A percentile compares a stretch with the other conserved stretches of the same genome.
These are phyloP conservation scores for Guillardia theta DNA, from an alignment of 78 protist genomes.

Conservation along the genomic window DNA sequence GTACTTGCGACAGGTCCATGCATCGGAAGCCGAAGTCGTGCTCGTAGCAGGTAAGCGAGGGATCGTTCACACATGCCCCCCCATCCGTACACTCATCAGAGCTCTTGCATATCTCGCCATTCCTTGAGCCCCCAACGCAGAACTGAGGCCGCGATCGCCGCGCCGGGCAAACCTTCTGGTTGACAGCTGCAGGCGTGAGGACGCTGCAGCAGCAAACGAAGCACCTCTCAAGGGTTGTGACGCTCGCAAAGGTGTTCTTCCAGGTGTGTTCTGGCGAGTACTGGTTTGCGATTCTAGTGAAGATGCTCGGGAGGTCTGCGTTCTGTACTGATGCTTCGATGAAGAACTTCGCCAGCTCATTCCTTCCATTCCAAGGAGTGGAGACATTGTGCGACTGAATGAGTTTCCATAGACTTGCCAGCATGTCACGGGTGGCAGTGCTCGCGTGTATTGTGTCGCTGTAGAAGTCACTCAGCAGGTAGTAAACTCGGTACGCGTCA, in stretches of 20 bases:
- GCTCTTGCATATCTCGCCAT: neutral
- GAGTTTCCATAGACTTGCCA: no score
- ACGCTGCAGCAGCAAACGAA: neutral
- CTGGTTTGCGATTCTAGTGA: no score
- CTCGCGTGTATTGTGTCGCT: neutral
- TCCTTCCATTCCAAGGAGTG: no score
- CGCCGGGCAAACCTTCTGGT: neutral
- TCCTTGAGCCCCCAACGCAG: neutral
- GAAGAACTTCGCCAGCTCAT: no score
- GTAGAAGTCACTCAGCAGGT: neutral
- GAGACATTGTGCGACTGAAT: no score
- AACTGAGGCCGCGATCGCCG: neutral
- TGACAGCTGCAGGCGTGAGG: neutral
- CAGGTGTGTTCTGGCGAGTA: no score
- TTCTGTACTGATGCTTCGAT: no score
- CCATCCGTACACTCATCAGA: neutral
- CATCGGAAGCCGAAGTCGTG: constrained; percentile 8
- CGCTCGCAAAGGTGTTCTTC: neutral
- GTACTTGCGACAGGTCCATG: neutral
- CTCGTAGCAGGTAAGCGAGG: neutral
- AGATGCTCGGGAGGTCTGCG: no score
- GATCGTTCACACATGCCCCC: neutral
- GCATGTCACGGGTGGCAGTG: no score
- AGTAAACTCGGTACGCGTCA: neutral
- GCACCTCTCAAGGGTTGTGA: neutral